Conservation (phyloP, 2,329 filamentous ascomycete genomes). For the Fusarium austroafricanum region DNA sequence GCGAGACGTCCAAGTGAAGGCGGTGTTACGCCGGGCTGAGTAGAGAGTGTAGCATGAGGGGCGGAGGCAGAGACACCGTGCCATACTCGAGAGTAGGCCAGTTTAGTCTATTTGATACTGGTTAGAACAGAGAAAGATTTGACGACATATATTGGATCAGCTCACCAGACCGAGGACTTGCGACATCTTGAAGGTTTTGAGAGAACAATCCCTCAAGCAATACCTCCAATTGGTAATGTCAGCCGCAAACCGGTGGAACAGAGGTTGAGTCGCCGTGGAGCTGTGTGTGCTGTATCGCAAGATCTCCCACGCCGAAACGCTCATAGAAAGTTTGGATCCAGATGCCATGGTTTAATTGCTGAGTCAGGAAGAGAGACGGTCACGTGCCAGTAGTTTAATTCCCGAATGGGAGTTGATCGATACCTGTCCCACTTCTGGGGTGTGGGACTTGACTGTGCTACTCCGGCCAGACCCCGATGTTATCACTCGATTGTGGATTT, state of each 20-base stretch:
- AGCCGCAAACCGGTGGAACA: slow-evolving; percentile 19
- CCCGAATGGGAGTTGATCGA: slow-evolving; percentile 39
- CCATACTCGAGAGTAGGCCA: slow-evolving; percentile 97
- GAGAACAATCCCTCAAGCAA: slow-evolving; percentile 37
- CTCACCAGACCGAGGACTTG: slow-evolving; percentile 81
- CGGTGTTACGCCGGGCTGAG: slow-evolving; percentile 66
- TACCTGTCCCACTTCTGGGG: slow-evolving; percentile 32
- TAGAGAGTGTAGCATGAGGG: slow-evolving; percentile 71
- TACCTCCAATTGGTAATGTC: slow-evolving; percentile 20
- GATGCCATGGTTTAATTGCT: slow-evolving; percentile 41
- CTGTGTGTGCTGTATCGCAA: slow-evolving; percentile 36
- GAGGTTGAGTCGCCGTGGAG: slow-evolving; percentile 29
- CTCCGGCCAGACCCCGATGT: slow-evolving; percentile 38
- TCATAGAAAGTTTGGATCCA: slow-evolving; percentile 45
- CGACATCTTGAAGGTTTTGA: slow-evolving; percentile 69
- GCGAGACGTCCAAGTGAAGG: slow-evolving; percentile 92
- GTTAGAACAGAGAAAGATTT: slow-evolving; percentile 24
- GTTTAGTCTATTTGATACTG: slow-evolving; percentile 75
- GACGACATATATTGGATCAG: slow-evolving; percentile 14
- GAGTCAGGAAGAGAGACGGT: slow-evolving; percentile 37
- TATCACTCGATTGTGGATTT: slow-evolving; percentile 47
- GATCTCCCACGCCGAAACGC: slow-evolving; percentile 26
- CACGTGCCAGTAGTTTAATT: slow-evolving; percentile 33
- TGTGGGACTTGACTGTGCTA: slow-evolving; percentile 12
- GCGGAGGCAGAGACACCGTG: slow-evolving; percentile 82